Percentiles rank a stretch among this genome's conserved stretches.
Evolutionary conservation across 306 rosid genomes (phyloP).

Genomic region (Dryas drummondii): DNA sequence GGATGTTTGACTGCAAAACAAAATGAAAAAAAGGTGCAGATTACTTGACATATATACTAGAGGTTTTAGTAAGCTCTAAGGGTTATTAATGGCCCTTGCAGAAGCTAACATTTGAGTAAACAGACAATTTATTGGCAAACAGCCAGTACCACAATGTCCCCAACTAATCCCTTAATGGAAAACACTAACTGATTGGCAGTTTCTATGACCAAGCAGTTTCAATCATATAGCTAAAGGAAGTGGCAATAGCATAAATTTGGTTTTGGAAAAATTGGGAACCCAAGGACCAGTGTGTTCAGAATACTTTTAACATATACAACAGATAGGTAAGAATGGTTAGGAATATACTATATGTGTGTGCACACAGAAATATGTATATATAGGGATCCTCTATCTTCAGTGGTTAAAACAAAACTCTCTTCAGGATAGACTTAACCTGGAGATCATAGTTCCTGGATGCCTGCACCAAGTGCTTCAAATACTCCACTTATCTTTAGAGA

Average conservation of each 20-base stretch:
- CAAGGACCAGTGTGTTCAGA: background rate
- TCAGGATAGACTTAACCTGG: background rate
- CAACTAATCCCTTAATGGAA: background rate
- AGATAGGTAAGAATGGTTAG: background rate
- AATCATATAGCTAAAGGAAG: background rate
- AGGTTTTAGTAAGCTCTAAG: background rate
- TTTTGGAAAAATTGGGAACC: background rate
- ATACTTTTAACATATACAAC: background rate
- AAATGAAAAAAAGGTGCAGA: slow-evolving; percentile 10
- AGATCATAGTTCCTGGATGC: background rate
- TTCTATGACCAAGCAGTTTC: background rate
- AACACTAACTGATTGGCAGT: background rate
- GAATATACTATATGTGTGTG: background rate
- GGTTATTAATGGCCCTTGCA: background rate
- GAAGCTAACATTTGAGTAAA: background rate
- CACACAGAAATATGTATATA: background rate
- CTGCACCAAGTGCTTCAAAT: background rate
- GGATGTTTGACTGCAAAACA: slow-evolving; percentile 60
- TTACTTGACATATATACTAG: background rate
- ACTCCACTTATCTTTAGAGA: background rate
- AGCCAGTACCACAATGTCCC: background rate
- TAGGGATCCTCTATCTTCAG: background rate
- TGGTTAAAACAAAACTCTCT: background rate
- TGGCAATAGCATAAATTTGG: background rate
- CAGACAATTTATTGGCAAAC: background rate